Evolutionary conservation across 2,329 filamentous ascomycete genomes (phyloP).

Genomic region (Colletotrichum sublineola): DNA sequence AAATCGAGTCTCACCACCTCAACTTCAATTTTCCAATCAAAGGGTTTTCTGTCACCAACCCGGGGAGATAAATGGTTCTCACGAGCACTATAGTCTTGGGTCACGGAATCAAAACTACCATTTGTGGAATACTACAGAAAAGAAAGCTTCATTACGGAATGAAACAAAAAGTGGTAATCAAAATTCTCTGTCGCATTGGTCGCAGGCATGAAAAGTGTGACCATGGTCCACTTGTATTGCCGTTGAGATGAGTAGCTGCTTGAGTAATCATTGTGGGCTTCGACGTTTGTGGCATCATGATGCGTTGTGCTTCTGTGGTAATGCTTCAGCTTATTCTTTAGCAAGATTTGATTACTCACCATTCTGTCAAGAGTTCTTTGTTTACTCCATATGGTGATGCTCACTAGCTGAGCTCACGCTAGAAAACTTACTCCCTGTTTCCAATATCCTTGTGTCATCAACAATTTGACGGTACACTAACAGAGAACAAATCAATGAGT

Average conservation of each 20-base stretch:
- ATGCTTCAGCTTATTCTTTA: no score
- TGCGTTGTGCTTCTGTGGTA: no score
- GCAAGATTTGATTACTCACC: no score
- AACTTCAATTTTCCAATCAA: slow-evolving; percentile 41
- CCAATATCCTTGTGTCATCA: background rate
- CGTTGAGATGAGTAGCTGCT: accelerated
- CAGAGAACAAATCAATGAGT: background rate
- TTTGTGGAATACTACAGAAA: background rate
- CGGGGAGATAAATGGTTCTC: slow-evolving; percentile 14
- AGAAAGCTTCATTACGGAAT: background rate
- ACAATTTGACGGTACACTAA: background rate
- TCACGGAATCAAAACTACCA: background rate
- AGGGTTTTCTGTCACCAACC: slow-evolving; percentile 38
- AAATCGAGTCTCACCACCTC: slow-evolving; percentile 31
- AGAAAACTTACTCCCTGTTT: no score
- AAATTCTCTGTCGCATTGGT: accelerated
- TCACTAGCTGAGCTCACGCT: no score
- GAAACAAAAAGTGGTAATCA: background rate
- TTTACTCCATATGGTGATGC: no score
- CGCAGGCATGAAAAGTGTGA: no score
- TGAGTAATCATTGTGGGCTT: background rate
- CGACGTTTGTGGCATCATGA: no score
- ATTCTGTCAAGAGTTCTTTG: no score
- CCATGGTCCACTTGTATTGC: background rate
- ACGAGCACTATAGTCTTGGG: background rate